A percentile compares a stretch with the other conserved stretches of the same genome.
phyloP scores from a whole-genome alignment of 441 rosid genomes.

The Gossypium davidsonii region DNA sequence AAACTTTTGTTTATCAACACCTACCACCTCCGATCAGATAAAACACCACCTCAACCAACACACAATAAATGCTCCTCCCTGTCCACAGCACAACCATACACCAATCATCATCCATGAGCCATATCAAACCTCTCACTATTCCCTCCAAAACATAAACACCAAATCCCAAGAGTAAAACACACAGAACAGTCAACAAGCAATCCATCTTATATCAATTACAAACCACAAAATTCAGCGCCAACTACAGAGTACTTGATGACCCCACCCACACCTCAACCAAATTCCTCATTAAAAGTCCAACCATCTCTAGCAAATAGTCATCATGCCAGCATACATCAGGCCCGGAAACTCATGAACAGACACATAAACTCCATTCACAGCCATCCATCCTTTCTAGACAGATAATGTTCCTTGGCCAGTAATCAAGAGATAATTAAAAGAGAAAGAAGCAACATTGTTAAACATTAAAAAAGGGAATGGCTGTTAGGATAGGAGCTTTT shows the following conservation, averaged over 20 bases:
- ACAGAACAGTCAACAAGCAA: constrained; percentile 37
- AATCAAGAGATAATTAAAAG: neutral
- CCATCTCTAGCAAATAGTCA: constrained; percentile 24
- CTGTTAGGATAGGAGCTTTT: neutral
- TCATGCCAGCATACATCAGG: constrained; percentile 17
- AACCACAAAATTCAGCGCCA: constrained; percentile 26
- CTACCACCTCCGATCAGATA: constrained; percentile 41
- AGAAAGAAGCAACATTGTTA: neutral
- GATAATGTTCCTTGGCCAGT: neutral
- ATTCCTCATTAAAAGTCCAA: constrained; percentile 24
- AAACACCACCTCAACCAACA: constrained; percentile 32
- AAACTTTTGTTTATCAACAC: constrained; percentile 31
- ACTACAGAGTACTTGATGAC: constrained; percentile 19
- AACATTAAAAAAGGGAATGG: neutral
- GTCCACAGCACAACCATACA: constrained; percentile 66
- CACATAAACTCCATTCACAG: constrained; percentile 21
- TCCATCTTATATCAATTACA: constrained; percentile 30
- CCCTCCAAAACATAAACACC: constrained; percentile 49
- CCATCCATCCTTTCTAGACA: constrained; percentile 11
- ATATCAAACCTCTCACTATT: constrained; percentile 35
- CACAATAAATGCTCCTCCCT: constrained; percentile 49
- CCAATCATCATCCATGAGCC: constrained; percentile 52
- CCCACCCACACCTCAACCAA: constrained; percentile 25
- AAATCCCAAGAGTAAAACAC: constrained; percentile 37
- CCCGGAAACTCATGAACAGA: constrained; percentile 11